Base-by-base conservation (phyloP, 768 basidiomycete species). In the Mycena belliarum region DNA sequence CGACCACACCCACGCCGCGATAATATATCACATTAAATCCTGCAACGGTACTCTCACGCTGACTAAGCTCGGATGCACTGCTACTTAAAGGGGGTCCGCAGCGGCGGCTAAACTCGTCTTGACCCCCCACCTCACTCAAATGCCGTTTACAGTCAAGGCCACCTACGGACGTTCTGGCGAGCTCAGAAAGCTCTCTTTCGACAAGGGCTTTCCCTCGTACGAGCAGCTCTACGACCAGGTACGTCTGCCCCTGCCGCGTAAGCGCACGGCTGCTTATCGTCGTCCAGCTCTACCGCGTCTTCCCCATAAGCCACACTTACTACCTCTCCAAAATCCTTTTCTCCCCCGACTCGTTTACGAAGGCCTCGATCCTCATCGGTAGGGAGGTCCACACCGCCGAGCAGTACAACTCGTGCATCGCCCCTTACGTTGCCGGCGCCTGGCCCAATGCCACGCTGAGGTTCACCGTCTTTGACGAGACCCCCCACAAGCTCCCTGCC, bases 61-160 rank as follows among this genome's bases (percentile, higher is more conserved):
- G n/a, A n/a, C n/a, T n/a, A n/a, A n/a, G n/a, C n/a, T n/a, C n/a
- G n/a, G n/a, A n/a, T n/a, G n/a, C n/a, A n/a, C n/a, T n/a, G n/a
- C 29, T 32, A 32, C 29, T 32, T 32, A 32, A 32, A 32, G 29
- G 29, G 12, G 29, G 12, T 12, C 29, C 29, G 7, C 6, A 12
- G 6, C 29, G 12, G 29, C 29, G 29, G 7, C 29, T 32, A 32
- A 63, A 71, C 29, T 32, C 29, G 29, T 7, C 14, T 32, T 32
- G 6, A 7, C 16, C 14, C 33, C 33, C 4, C 33, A 14, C 14
- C 16, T 35, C 12, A 10, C 14, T 15, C 16, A 10, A 10, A 35
- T 76, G 73, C 86, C 87, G 82, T 90, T 91, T 76, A 83, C 83
- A 55, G 81, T 91, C 68, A 92, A 92, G 73, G 88, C 85, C n/a